Evolutionary conservation across 108 stramenopile genomes (phyloP).

Genomic region (Pseudonitzschia delicatissima): DNA sequence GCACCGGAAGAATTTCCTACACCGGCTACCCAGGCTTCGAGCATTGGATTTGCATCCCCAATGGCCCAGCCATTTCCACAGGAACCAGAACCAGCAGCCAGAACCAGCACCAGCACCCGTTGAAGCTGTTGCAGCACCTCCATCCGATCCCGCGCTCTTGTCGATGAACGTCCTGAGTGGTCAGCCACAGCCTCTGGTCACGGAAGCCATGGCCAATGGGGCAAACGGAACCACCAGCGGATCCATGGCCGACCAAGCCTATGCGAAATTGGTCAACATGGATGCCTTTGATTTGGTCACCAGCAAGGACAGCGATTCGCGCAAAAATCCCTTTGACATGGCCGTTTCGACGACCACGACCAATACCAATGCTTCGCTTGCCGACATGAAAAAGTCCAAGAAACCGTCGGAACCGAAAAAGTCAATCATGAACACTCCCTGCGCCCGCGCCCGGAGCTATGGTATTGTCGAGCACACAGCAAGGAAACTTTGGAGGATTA

Average conservation of each 20-base stretch:
- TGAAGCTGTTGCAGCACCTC: constrained; percentile 22
- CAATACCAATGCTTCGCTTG: constrained; percentile 56
- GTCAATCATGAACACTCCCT: constrained; percentile 48
- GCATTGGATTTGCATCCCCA: constrained; percentile 42
- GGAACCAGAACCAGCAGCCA: background rate
- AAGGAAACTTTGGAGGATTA: constrained; percentile 61
- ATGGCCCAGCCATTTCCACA: constrained; percentile 18
- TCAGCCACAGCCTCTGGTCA: constrained; percentile 34
- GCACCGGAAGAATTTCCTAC: constrained; percentile 1
- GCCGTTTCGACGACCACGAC: constrained; percentile 22
- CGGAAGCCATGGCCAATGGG: constrained; percentile 7
- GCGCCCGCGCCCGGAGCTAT: constrained; percentile 51
- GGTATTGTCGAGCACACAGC: constrained; percentile 58
- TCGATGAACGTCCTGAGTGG: constrained; percentile 45
- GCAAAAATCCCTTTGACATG: constrained; percentile 54
- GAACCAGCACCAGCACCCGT: background rate
- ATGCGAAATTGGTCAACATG: constrained; percentile 57
- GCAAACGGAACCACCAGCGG: constrained; percentile 39
- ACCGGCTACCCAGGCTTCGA: constrained; percentile 26
- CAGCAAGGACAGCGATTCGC: constrained; percentile 29
- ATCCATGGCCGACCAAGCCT: constrained; percentile 60
- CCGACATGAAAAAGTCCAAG: constrained; percentile 64
- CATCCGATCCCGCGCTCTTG: constrained; percentile 32
- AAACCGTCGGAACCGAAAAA: constrained; percentile 47
- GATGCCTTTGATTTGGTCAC: constrained; percentile 53